Base-by-base conservation (phyloP, 305 asterid genomes). In the Rubia peregrina region DNA sequence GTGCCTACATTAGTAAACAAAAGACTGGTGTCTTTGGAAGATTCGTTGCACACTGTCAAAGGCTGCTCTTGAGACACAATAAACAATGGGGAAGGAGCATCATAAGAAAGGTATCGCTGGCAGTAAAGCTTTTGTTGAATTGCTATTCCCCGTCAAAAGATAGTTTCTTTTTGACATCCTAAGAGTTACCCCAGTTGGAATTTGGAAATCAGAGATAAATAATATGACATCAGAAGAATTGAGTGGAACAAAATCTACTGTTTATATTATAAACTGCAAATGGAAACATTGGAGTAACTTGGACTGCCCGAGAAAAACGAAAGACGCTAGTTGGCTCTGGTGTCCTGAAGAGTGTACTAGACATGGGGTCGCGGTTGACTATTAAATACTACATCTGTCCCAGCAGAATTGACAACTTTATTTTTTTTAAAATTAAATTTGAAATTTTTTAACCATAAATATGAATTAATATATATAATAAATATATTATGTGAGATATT, bases 21-120 rank as follows among this genome's bases (percentile, higher is more conserved):
- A 71, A 80, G 55, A 73, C 68, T 49, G 56, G 57, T 63, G 21
- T 69, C n/a, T 55, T 79, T 69, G 60, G 62, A 75, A 81, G 82
- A 88, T 88, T 84, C 90, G 79, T 84, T 80, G 88, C 77, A 83
- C 84, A 70, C 75, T 74, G 76, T 73, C 57, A 78, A 70, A 82
- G 82, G 86, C 84, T 76, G 77, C 79, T 74, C 71, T 71, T 75
- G 61, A 70, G 72, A 73, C 73, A 51, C 75, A 76, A 43, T 63
- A 74, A 76, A 65, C 72, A 74, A 80, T 76, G 22, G 80, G 78
- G 67, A 75, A 77, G 44, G 69, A 64, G 80, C 82, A 76, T 76
- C 67, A 68, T 64, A 71, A 67, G 91, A 80, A 88, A 88, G 84
- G 90, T 77, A 87, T 82, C 76, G 9, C 22, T 55, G 30, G 24